Evolutionary conservation across 2,329 filamentous ascomycete genomes (phyloP).

Genomic region (Phaeosphaeria sp.): DNA sequence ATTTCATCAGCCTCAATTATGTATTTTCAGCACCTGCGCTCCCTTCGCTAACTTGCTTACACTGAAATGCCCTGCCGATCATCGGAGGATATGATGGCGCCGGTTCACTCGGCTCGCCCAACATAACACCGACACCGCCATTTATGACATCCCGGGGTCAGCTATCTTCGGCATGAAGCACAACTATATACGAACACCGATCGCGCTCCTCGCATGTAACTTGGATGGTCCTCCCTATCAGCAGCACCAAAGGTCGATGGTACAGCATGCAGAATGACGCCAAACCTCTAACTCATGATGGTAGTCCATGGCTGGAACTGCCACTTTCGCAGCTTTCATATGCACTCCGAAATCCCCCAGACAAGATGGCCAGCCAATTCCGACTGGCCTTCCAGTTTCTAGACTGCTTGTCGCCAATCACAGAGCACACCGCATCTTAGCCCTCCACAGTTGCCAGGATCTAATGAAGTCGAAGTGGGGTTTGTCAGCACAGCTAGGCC

Average conservation of each 20-base stretch:
- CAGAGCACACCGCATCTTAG: slow-evolving; percentile 3
- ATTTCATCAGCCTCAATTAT: not conserved
- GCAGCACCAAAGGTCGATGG: not conserved
- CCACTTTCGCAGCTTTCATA: slow-evolving; percentile 10
- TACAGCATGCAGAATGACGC: not conserved
- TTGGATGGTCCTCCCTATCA: not conserved
- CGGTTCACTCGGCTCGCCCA: not conserved
- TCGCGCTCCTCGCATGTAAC: not conserved
- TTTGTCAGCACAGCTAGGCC: slow-evolving; percentile 24
- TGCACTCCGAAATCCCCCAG: slow-evolving; percentile 9
- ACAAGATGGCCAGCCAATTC: slow-evolving; percentile 1
- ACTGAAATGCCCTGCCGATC: not conserved
- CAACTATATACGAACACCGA: not conserved
- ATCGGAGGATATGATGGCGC: not conserved
- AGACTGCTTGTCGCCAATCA: slow-evolving; percentile 10
- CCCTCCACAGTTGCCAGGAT: slow-evolving; percentile 8
- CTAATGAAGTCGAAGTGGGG: slow-evolving; percentile 16
- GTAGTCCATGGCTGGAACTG: slow-evolving; percentile 5
- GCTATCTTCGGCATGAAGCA: not conserved
- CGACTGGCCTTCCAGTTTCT: slow-evolving; percentile 8
- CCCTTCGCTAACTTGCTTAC: not conserved
- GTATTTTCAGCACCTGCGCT: not conserved
- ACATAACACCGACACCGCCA: not conserved
- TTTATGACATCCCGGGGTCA: not conserved
- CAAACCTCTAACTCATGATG: not conserved